These are phyloP conservation scores for Mariannaea sp. DNA, from an alignment of 2,329 filamentous ascomycete species.

Conservation along the genomic window DNA sequence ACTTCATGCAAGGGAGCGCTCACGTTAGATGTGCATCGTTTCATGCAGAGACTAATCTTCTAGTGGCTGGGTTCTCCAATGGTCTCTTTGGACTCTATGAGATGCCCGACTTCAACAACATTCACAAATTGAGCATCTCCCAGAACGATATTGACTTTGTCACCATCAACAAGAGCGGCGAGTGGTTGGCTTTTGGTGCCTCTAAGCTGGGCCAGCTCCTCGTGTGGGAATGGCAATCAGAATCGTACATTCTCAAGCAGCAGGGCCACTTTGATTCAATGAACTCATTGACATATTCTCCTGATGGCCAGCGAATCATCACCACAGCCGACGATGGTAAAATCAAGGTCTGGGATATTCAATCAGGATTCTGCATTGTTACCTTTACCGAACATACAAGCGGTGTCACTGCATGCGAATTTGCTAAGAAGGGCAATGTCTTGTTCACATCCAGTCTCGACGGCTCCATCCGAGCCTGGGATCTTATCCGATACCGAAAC, in stretches of 20 bases:
- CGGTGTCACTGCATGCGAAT: slow-evolving; percentile 91
- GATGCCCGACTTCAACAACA: slow-evolving; percentile 92
- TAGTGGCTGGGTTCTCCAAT: slow-evolving; percentile 96
- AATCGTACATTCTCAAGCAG: slow-evolving; percentile 98
- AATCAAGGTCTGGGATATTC: slow-evolving; percentile 97
- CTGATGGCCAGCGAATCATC: slow-evolving; percentile 89
- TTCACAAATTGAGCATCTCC: slow-evolving; percentile 91
- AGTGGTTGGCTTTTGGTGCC: slow-evolving; percentile 97
- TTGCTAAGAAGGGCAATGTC: slow-evolving; percentile 93
- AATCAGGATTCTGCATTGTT: slow-evolving; percentile 95
- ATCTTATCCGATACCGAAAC: slow-evolving; percentile 93
- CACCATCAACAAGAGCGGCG: slow-evolving; percentile 89
- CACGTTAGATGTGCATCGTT: slow-evolving; percentile 90
- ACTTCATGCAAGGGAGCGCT: slow-evolving; percentile 89
- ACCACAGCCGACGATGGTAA: slow-evolving; percentile 97
- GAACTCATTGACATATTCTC: slow-evolving; percentile 91
- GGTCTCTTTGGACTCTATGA: slow-evolving; percentile 94
- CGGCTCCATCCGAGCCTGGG: slow-evolving; percentile 93
- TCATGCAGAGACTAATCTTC: slow-evolving; percentile 82
- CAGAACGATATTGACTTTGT: slow-evolving; percentile 96
- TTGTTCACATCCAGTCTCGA: slow-evolving; percentile 95
- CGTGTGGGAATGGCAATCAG: slow-evolving; percentile 99
- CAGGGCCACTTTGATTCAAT: slow-evolving; percentile 97
- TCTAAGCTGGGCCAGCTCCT: slow-evolving; percentile 94
- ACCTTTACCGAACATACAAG: slow-evolving; percentile 98